Evolutionary conservation across 257 asterid species (phyloP).

Genomic region (Pogostemon cablin): DNA sequence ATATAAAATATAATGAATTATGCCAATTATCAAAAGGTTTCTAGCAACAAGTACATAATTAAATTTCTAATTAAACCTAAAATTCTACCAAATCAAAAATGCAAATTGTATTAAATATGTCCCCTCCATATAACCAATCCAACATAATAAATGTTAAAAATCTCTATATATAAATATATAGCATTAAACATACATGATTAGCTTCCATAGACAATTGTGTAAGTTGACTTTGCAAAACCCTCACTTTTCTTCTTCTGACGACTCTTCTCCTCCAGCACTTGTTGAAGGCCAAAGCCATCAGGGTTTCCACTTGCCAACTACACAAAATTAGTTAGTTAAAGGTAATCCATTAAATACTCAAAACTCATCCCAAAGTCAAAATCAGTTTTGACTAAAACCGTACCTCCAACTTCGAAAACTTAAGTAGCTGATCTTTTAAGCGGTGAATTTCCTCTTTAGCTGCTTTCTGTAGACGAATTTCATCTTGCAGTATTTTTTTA

Average conservation of each 20-base stretch:
- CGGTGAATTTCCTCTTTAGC: slow-evolving; percentile 82
- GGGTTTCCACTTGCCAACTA: slow-evolving; percentile 71
- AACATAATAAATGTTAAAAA: slow-evolving; percentile 21
- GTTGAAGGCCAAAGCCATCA: slow-evolving; percentile 61
- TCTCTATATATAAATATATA: slow-evolving; percentile 6
- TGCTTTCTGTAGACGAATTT: slow-evolving; percentile 64
- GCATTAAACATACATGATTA: slow-evolving; percentile 57
- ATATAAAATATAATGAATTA: slow-evolving; percentile 26
- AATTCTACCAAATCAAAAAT: slow-evolving; percentile 23
- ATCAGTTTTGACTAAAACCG: slow-evolving; percentile 27
- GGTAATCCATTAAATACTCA: slow-evolving; percentile 31
- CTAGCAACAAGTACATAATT: slow-evolving; percentile 6
- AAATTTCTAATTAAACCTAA: slow-evolving; percentile 13
- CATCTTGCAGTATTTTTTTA: slow-evolving; percentile 74
- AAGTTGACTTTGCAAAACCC: slow-evolving; percentile 70
- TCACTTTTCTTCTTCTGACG: slow-evolving; percentile 77
- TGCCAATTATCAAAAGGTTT: slow-evolving; percentile 20
- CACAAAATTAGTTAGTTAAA: slow-evolving; percentile 45
- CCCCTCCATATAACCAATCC: background rate
- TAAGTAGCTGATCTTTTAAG: slow-evolving; percentile 58
- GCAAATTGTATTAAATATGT: background rate
- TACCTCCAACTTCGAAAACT: slow-evolving; percentile 64
- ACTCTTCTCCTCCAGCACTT: slow-evolving; percentile 77
- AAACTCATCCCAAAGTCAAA: slow-evolving; percentile 16
- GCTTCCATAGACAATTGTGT: slow-evolving; percentile 69